phyloP scores from a whole-genome alignment of 2,329 filamentous ascomycete genomes.

The Cyphellophora attinorum region DNA sequence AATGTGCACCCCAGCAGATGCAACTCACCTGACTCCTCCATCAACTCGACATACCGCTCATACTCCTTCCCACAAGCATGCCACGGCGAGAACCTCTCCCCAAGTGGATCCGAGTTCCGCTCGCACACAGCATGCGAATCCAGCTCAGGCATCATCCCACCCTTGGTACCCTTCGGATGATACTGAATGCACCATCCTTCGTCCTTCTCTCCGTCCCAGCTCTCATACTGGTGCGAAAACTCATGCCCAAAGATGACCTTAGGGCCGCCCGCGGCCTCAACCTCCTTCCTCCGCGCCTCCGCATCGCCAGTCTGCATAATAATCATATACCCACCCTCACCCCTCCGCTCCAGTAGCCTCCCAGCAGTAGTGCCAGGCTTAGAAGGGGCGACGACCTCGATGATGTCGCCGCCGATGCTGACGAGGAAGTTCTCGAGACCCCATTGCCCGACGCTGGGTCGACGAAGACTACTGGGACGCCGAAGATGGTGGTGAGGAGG shows the following conservation, averaged over 20 bases:
- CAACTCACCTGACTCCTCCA: slow-evolving; percentile 28
- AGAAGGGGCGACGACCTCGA: slow-evolving; percentile 31
- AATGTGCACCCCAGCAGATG: slow-evolving; percentile 26
- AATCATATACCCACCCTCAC: slow-evolving; percentile 39
- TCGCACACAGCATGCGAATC: slow-evolving; percentile 27
- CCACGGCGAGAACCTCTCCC: slow-evolving; percentile 32
- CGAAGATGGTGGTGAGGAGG: slow-evolving; percentile 23
- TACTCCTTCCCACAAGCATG: slow-evolving; percentile 32
- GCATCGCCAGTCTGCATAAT: slow-evolving; percentile 39
- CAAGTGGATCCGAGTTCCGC: slow-evolving; percentile 28
- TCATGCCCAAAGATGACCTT: slow-evolving; percentile 29
- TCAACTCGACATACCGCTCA: slow-evolving; percentile 24
- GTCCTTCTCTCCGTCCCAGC: slow-evolving; percentile 16
- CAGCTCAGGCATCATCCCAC: slow-evolving; percentile 35
- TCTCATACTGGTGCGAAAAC: neutral
- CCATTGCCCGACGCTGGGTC: slow-evolving; percentile 29
- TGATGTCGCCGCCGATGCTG: slow-evolving; percentile 33
- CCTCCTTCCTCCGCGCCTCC: slow-evolving; percentile 24
- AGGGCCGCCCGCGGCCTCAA: slow-evolving; percentile 25
- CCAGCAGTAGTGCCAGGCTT: slow-evolving; percentile 29
- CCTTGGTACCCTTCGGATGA: slow-evolving; percentile 33
- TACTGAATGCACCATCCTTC: slow-evolving; percentile 32
- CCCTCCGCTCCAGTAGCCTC: slow-evolving; percentile 30
- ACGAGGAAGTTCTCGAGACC: slow-evolving; percentile 33
- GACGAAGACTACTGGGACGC: slow-evolving; percentile 30